These are phyloP conservation scores for Coniella lustricola DNA, from an alignment of 2,329 filamentous ascomycete genomes.

Conservation along the genomic window DNA sequence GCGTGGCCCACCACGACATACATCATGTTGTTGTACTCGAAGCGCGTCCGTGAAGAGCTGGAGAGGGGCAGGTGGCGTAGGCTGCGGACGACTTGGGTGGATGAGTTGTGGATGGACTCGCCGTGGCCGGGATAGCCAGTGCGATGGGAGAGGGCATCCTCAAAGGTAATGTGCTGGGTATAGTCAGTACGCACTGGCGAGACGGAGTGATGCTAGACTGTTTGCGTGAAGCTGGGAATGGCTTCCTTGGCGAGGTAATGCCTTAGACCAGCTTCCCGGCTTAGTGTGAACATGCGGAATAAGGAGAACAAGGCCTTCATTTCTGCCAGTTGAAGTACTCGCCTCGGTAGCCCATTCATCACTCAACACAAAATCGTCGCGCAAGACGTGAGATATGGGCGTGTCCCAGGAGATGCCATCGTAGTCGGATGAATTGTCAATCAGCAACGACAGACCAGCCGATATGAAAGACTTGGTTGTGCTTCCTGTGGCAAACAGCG, in stretches of 20 bases:
- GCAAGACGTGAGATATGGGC: conserved; percentile 38
- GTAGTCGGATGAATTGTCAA: conserved; percentile 34
- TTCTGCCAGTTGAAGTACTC: not conserved
- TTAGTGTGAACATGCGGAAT: too few relatives aligned
- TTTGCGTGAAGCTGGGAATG: too few relatives aligned
- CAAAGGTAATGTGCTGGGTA: conserved; percentile 38
- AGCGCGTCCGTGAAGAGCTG: conserved; percentile 36
- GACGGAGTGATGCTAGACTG: too few relatives aligned
- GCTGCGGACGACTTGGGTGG: conserved; percentile 32
- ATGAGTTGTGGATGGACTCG: conserved; percentile 19
- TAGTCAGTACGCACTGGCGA: too few relatives aligned
- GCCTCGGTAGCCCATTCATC: conserved; percentile 35
- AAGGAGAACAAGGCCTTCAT: not conserved
- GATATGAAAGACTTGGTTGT: conserved; percentile 50
- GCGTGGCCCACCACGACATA: conserved; percentile 38
- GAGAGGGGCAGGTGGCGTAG: conserved; percentile 38
- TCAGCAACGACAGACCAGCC: conserved; percentile 41
- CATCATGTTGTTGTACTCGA: conserved; percentile 46
- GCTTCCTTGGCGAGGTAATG: too few relatives aligned
- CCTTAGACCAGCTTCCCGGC: too few relatives aligned
- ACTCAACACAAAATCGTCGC: conserved; percentile 44
- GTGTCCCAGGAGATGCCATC: conserved; percentile 38
- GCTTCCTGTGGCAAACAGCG: conserved; percentile 48
- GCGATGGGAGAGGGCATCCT: conserved; percentile 47
- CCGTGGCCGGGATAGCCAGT: conserved; percentile 42